Percentiles rank a stretch among this genome's conserved stretches.
Conservation (phyloP, 1,284 basidiomycete species). For the Fomes fomentarius region DNA sequence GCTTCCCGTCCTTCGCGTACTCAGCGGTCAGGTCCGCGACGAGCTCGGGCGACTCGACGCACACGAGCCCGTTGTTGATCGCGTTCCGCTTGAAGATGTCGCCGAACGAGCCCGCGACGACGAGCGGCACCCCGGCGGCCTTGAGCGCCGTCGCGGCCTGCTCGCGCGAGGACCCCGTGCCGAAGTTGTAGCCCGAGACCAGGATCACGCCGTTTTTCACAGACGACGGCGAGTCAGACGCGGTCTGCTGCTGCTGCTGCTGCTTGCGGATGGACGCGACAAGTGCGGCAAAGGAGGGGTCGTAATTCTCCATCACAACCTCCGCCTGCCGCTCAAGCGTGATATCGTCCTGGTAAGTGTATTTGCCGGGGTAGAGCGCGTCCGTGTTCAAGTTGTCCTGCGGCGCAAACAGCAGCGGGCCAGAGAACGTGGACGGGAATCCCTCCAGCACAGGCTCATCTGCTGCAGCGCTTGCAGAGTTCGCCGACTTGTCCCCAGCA, state of each 20-base stretch:
- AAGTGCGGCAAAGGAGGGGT: conserved; percentile 81
- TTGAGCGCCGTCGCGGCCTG: conserved; percentile 98
- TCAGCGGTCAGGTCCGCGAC: conserved; percentile 81
- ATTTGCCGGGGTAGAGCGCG: conserved; percentile 99
- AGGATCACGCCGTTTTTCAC: conserved; percentile 70
- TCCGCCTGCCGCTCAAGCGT: conserved; percentile 93
- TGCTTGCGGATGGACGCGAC: conserved; percentile 62
- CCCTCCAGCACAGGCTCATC: conserved; percentile 71
- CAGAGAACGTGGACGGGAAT: conserved; percentile 86
- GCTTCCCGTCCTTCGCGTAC: conserved; percentile 73
- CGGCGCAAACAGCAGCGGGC: conserved; percentile 88
- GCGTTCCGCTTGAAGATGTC: conserved; percentile 99
- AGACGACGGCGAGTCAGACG: conserved; percentile 13
- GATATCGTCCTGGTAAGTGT: conserved; percentile 99
- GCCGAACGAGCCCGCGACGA: conserved; percentile 96
- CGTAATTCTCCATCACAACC: conserved; percentile 99
- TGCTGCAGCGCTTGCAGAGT: conserved; percentile 31
- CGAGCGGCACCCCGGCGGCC: conserved; percentile 90
- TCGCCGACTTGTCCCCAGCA: conserved; percentile 30
- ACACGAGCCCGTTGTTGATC: conserved; percentile 98
- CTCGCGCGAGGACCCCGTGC: conserved; percentile 97
- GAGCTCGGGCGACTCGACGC: conserved; percentile 90
- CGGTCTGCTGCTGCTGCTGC: conserved; percentile 25
- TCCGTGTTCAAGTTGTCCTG: conserved; percentile 99
- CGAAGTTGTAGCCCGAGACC: conserved; percentile 97